Evolutionary conservation across 2,329 filamentous ascomycete genomes (phyloP), one percentile per base, ranked within the genome.

Genomic region (Fusarium nanum): DNA sequence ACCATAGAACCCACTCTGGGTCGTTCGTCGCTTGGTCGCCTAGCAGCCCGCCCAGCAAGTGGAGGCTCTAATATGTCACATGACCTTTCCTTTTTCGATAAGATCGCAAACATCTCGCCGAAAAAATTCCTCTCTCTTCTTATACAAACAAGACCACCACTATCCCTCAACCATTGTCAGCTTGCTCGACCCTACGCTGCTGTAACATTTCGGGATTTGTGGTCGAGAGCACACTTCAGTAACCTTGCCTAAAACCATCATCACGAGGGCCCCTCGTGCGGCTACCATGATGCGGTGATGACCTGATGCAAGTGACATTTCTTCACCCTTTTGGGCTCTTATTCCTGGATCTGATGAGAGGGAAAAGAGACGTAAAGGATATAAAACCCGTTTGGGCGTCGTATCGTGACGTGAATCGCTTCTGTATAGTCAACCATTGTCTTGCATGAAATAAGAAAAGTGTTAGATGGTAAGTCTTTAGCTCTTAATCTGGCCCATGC

Each of bases 221-320:
- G 82, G 87, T 88, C 87, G 77, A 89, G 87, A 89, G 77, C 72
- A 82, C 86, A 79, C 79, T 78, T 71, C 77, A 80, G 79, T 70
- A 83, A 85, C 85, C 82, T 88, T 88, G 86, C 82, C 83, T 85
- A 89, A 89, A 89, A 89, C 87, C 87, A 89, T 89, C 81, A 84
- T 88, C 87, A 88, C 85, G 87, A 89, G 87, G 86, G 87, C 87
- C 87, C 86, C 86, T 85, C 79, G 85, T 78, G 86, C 81, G 86
- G 86, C 86, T 83, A 77, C 86, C 87, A 89, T 88, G 87, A 89
- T 87, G 83, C 86, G 87, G 75, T 88, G 87, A 89, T 89, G 87
- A 89, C 87, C 87, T 89, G 85, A 88, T 83, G 84, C 86, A 88
- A 88, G 84, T 83, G 83, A 89, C 87, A 88, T 84, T 32, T 70